phyloP scores from a whole-genome alignment of 2,329 filamentous ascomycete genomes.

The Alternaria viburni region DNA sequence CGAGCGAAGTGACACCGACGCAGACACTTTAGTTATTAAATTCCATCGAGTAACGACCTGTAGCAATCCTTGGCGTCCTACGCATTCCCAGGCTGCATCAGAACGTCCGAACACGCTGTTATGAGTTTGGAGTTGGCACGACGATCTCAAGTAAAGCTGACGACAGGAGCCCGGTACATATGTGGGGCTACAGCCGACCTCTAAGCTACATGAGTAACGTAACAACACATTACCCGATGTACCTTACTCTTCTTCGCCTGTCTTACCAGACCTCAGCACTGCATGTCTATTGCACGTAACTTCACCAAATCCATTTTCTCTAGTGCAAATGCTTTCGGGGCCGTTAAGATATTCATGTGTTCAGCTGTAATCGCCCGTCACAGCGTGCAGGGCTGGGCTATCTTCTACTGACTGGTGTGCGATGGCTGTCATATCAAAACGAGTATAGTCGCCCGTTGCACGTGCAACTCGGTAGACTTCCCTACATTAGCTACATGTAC shows the following conservation, averaged over 20 bases:
- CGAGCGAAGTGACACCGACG: background rate
- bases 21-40: background rate
- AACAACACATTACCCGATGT: background rate
- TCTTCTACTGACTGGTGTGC: background rate
- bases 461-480: slow-evolving; percentile 3
- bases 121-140: background rate
- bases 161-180: background rate
- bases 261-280: background rate
- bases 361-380: background rate
- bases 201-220: background rate
- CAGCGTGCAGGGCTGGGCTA: background rate
- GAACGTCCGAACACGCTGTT: background rate
- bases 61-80: background rate
- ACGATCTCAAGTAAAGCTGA: background rate
- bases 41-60: background rate
- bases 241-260: background rate
- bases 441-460: background rate
- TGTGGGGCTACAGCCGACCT: background rate
- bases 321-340: background rate
- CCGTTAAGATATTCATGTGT: background rate
- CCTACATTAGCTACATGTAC: background rate
- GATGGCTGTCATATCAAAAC: background rate
- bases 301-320: background rate
- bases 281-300: background rate
- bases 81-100: background rate